These are phyloP conservation scores for Persicaria maculosa DNA, from an alignment of 148 eudicot genomes.

Conservation along the genomic window DNA sequence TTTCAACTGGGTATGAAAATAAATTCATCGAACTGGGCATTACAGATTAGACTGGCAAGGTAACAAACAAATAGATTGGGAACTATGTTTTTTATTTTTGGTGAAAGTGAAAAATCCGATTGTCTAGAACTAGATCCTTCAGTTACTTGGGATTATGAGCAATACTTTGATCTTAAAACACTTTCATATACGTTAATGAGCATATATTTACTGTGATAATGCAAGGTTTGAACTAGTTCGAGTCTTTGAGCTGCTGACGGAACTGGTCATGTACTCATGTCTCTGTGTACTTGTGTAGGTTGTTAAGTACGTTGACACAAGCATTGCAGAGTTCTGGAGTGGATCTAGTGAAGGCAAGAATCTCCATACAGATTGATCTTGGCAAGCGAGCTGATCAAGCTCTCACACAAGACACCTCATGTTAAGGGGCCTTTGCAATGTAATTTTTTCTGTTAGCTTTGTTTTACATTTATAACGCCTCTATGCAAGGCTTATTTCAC, in stretches of 20 bases:
- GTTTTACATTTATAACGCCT: not conserved
- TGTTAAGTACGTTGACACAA: conserved; percentile 57
- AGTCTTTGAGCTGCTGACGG: conserved; percentile 16
- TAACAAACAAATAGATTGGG: not conserved
- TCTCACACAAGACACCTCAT: conserved; percentile 19
- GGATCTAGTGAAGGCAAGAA: conserved; percentile 71
- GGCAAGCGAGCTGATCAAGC: conserved; percentile 67
- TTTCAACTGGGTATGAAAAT: not conserved
- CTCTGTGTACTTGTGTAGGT: conserved; percentile 29
- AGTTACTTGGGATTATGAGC: not conserved
- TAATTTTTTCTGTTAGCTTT: not conserved
- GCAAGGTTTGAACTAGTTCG: not conserved
- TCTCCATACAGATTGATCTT: conserved; percentile 75
- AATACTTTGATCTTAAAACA: not conserved
- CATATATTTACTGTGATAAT: too few relatives aligned
- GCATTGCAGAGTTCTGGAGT: conserved; percentile 74
- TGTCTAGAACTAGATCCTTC: too few relatives aligned
- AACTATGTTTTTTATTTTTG: not conserved
- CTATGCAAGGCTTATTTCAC: too few relatives aligned
- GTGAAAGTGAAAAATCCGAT: too few relatives aligned
- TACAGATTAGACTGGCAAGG: not conserved
- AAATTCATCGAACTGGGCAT: not conserved
- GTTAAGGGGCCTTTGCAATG: not conserved
- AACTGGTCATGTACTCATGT: conserved; percentile 2
- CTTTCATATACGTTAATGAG: not conserved